phyloP scores from a whole-genome alignment of 2,329 filamentous ascomycete genomes.

The Trichoderma sp. region DNA sequence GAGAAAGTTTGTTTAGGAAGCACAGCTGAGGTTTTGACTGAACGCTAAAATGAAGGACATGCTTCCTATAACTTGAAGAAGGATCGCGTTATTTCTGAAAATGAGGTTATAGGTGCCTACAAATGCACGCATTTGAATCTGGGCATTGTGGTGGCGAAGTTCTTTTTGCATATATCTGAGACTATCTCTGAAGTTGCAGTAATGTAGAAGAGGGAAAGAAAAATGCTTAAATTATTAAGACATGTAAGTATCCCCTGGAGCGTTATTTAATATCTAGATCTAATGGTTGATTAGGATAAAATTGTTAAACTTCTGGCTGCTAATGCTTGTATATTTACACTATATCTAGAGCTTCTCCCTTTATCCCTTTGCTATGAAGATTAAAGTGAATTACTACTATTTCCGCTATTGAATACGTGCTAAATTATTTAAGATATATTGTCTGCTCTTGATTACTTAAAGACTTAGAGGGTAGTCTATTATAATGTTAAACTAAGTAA shows the following conservation, averaged over 20 bases:
- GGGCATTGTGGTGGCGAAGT: background rate
- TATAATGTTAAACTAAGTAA: too few species aligned
- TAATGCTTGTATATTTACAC: too few species aligned
- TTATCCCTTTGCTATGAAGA: too few species aligned
- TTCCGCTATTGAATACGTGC: too few species aligned
- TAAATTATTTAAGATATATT: too few species aligned
- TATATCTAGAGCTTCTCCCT: too few species aligned
- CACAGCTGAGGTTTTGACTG: background rate
- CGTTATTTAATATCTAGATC: background rate
- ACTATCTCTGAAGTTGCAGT: background rate
- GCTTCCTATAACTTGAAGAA: background rate
- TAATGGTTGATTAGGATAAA: background rate
- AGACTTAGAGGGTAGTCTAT: too few species aligned
- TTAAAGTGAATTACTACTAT: too few species aligned
- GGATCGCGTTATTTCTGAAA: background rate
- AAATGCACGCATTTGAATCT: background rate
- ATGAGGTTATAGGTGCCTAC: background rate
- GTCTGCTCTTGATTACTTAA: too few species aligned
- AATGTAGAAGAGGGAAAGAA: background rate
- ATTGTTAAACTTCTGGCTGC: too few species aligned
- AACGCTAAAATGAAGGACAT: background rate
- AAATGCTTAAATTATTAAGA: background rate
- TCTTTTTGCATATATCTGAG: too few species aligned
- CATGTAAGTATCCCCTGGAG: background rate
- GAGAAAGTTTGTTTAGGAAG: background rate